A percentile compares a stretch with the other conserved stretches of the same genome.
Conservation (phyloP, 345 rosid species). For the Arabis alpina region DNA sequence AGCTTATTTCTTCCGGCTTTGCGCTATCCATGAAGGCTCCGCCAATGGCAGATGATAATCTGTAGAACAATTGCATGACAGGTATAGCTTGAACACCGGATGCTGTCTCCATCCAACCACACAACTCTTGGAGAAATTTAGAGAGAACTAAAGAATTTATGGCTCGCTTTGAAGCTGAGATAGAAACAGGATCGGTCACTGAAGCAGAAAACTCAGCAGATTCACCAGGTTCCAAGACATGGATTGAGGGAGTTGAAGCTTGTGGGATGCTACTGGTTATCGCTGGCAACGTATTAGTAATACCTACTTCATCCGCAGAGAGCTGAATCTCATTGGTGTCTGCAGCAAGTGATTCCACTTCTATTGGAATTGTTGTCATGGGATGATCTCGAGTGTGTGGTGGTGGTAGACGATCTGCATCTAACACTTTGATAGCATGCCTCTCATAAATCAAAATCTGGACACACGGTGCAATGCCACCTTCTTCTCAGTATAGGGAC, state of each 20-base stretch:
- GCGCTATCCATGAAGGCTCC: constrained; percentile 94
- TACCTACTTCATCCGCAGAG: constrained; percentile 76
- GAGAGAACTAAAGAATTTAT: constrained; percentile 91
- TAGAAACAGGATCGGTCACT: constrained; percentile 72
- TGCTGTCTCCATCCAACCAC: constrained; percentile 92
- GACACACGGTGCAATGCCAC: constrained; percentile 99
- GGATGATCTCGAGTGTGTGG: constrained; percentile 97
- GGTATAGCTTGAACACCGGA: constrained; percentile 90
- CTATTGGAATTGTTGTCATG: constrained; percentile 95
- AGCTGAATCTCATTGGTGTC: constrained; percentile 82
- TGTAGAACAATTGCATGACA: constrained; percentile 92
- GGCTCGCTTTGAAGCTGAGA: constrained; percentile 93
- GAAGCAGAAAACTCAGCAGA: constrained; percentile 82
- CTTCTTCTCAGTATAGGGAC: constrained; percentile 94
- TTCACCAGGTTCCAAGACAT: constrained; percentile 84
- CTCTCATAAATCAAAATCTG: constrained; percentile 98
- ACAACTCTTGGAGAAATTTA: constrained; percentile 86
- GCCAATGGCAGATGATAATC: constrained; percentile 93
- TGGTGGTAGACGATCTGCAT: constrained; percentile 80
- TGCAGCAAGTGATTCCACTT: constrained; percentile 84
- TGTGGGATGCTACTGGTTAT: constrained; percentile 49
- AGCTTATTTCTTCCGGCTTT: constrained; percentile 77
- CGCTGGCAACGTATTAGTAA: constrained; percentile 57
- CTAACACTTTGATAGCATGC: constrained; percentile 89
- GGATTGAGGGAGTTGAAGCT: constrained; percentile 88